phyloP scores from a whole-genome alignment of 495 filamentous ascomycete species.

The Aspergillus bertholletiae region DNA sequence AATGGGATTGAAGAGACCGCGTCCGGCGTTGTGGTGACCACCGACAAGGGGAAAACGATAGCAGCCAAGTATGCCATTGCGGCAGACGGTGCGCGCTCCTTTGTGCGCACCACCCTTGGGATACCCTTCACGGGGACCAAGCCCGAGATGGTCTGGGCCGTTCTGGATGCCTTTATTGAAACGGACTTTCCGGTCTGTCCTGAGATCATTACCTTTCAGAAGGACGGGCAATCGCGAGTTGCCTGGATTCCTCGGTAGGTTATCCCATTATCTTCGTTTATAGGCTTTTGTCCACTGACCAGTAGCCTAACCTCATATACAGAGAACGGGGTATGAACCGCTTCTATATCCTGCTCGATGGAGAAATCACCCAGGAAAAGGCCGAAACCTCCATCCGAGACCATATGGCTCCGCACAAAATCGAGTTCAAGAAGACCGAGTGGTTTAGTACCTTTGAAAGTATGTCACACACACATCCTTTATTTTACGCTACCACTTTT shows the following conservation, averaged over 20 bases:
- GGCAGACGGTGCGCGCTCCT: conserved; percentile 2
- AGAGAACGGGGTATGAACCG: conserved; percentile 4
- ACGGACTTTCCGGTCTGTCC: conserved; percentile 1
- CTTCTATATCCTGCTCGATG: conserved; percentile 3
- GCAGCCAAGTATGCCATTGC: conserved; percentile 1
- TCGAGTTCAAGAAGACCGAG: conserved; percentile 1
- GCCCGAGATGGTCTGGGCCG: conserved; percentile 5
- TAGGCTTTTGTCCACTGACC: background rate
- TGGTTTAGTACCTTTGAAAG: conserved; percentile 10
- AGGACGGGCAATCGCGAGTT: conserved; percentile 2
- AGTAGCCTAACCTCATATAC: background rate
- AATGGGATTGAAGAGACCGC: background rate
- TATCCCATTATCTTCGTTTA: background rate
- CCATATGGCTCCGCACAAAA: background rate
- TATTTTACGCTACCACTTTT: too few species aligned
- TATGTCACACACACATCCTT: background rate
- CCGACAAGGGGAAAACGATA: background rate
- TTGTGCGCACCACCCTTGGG: background rate
- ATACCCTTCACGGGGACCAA: conserved; percentile 4
- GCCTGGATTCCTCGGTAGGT: conserved; percentile 5
- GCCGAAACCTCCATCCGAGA: conserved; percentile 1
- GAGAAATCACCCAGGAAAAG: conserved; percentile 4
- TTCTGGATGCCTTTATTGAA: conserved; percentile 4
- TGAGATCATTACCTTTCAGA: conserved; percentile 6
- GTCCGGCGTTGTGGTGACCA: background rate